These are phyloP conservation scores for Saturnispora mendoncae DNA, from an alignment of 805 yeast genomes.

Conservation along the genomic window DNA sequence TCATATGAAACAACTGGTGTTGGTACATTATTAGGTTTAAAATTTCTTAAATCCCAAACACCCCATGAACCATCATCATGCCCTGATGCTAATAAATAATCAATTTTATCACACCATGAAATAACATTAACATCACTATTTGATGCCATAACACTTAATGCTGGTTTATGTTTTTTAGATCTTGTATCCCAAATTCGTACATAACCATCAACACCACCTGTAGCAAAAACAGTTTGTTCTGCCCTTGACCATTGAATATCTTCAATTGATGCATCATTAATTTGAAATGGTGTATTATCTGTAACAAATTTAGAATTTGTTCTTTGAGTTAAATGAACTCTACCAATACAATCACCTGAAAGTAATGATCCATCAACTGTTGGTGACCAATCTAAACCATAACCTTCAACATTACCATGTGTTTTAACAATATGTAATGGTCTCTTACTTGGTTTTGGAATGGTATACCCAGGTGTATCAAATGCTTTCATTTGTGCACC, in stretches of 20 bases:
- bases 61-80: slow-evolving; percentile 98
- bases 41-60: slow-evolving; percentile 91
- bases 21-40: slow-evolving; percentile 51
- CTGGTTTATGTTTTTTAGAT: slow-evolving; percentile 85
- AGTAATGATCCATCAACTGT: slow-evolving; percentile 71
- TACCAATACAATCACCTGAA: slow-evolving; percentile 84
- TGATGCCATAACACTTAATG: slow-evolving; percentile 75
- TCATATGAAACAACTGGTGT: slow-evolving; percentile 90
- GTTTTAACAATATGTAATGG: slow-evolving; percentile 73
- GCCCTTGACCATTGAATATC: slow-evolving; percentile 95
- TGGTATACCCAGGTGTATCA: slow-evolving; percentile 76
- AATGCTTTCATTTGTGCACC: slow-evolving; percentile 74
- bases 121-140: slow-evolving; percentile 84
- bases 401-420: slow-evolving; percentile 96
- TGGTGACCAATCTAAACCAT: slow-evolving; percentile 96
- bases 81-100: slow-evolving; percentile 85
- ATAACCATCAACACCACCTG: slow-evolving; percentile 86
- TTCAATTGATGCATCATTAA: slow-evolving; percentile 72
- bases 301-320: slow-evolving; percentile 77
- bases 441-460: slow-evolving; percentile 68
- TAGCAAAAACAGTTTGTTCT: slow-evolving; percentile 90
- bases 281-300: slow-evolving; percentile 70
- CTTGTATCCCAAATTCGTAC: slow-evolving; percentile 96
- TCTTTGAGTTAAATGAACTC: slow-evolving; percentile 69
- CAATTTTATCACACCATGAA: slow-evolving; percentile 87